Base-by-base conservation (phyloP, 441 rosid genomes). In the Populus hybrid region DNA sequence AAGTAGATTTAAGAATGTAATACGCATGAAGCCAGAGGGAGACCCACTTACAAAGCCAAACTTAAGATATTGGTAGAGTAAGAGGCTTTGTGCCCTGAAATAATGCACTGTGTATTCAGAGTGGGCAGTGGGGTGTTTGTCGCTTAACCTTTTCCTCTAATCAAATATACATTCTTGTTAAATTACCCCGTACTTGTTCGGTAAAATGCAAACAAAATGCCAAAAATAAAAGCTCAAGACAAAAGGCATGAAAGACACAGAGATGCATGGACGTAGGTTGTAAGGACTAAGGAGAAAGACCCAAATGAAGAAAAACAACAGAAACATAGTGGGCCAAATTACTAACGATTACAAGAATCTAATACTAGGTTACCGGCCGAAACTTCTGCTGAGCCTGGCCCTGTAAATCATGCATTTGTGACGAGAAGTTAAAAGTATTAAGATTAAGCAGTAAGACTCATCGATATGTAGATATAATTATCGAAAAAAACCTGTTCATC, bases 381-480 rank as follows among this genome's bases (percentile, higher is more conserved):
- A 91, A 89, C 89, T 92, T 94, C 86, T 89, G 95, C 73, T 89
- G 92, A 73, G 86, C 72, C 86, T 92, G 97, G 74, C 92, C 90
- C 77, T 85, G 89, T 86, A 91, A 83, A 87, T 92, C 97, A 72
- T 90, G 94, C 42, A 92, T 86, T 80, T 88, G 85, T 4, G 91
- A 79, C 74, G 57, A 77, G 64, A 66, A 46, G 10, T 32, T 71
- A 28, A 28, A 28, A 28, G 3, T 2, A 68, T 5, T 12, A 36
- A n/a, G 18, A 67, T 28, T 0, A 9, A 30, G 50, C 4, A 10
- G 50, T 42, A 3, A 42, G 50, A 42, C 16, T 42, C 50, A 35
- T 35, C 50, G 14, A 10, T 42, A 67, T 30, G 30, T 1, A 67
- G 16, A 30, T 18, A 67, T 10, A 67, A 26, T 32, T 67, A 12